These are phyloP conservation scores for Trypanosoma congolense DNA, from an alignment of 208 protist species.

Conservation along the genomic window DNA sequence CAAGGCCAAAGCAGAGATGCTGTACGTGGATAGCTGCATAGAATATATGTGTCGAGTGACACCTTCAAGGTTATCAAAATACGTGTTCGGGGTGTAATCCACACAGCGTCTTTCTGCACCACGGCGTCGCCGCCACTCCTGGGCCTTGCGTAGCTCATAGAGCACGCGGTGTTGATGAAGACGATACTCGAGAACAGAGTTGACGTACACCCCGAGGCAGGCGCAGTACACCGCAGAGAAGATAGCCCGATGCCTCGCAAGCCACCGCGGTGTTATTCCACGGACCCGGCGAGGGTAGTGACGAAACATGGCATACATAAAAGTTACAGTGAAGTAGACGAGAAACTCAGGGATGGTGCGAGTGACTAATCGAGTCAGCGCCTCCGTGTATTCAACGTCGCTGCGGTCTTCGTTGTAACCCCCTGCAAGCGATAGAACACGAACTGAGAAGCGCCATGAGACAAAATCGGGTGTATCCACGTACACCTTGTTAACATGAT, in stretches of 20 bases:
- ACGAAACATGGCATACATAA: conserved; percentile 78
- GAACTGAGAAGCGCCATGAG: conserved; percentile 87
- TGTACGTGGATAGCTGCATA: conserved; percentile 68
- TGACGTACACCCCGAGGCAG: conserved; percentile 61
- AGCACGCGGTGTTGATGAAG: conserved; percentile 68
- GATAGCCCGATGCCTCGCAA: conserved; percentile 67
- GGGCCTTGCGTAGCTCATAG: conserved; percentile 73
- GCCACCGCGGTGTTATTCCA: conserved; percentile 75
- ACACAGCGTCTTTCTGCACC: conserved; percentile 43
- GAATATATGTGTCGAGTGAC: conserved; percentile 71
- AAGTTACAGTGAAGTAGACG: conserved; percentile 71
- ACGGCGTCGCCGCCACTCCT: conserved; percentile 69
- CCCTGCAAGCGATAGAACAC: conserved; percentile 80
- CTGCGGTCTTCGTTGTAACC: conserved; percentile 81
- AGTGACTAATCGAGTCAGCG: conserved; percentile 57
- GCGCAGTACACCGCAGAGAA: conserved; percentile 71
- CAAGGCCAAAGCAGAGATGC: conserved; percentile 38
- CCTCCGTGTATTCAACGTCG: conserved; percentile 85
- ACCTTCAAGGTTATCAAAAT: conserved; percentile 75
- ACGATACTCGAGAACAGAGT: conserved; percentile 74
- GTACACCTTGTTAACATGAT: conserved; percentile 84
- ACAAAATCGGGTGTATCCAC: conserved; percentile 82
- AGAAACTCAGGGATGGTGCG: conserved; percentile 72
- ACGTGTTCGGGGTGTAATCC: conserved; percentile 56
- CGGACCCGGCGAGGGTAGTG: conserved; percentile 70